Conservation (phyloP, 202 grass and related monocot species). For the Elaeis oleifera region DNA sequence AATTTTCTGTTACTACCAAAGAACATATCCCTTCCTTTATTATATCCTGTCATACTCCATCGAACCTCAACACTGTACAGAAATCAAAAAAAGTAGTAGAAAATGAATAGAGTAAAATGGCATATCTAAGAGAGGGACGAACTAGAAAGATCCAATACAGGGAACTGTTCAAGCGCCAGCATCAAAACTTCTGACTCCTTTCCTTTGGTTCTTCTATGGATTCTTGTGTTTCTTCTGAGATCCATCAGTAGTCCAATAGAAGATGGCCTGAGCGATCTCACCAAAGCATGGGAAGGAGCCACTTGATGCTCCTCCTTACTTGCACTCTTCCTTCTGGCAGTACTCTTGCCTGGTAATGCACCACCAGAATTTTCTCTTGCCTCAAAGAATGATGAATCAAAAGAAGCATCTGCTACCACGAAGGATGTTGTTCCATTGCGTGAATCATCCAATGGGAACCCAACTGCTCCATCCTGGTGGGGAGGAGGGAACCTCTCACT, state of each 20-base stretch:
- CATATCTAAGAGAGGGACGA: no score
- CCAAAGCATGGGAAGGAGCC: slow-evolving; percentile 17
- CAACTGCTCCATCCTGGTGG: slow-evolving; percentile 7
- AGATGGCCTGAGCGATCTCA: slow-evolving; percentile 12
- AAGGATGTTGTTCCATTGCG: slow-evolving; percentile 25
- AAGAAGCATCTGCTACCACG: slow-evolving; percentile 19
- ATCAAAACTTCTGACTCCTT: slow-evolving; percentile 17
- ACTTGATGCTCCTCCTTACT: slow-evolving; percentile 9
- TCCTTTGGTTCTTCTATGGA: slow-evolving; percentile 13
- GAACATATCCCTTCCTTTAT: no score
- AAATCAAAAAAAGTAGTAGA: no score
- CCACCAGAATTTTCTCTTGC: background rate
- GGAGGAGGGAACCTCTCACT: slow-evolving; percentile 25
- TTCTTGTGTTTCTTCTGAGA: slow-evolving; percentile 23
- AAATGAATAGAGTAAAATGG: no score
- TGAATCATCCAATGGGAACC: slow-evolving; percentile 17
- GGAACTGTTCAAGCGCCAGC: background rate
- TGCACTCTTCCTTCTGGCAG: slow-evolving; percentile 1
- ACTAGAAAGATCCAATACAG: no score
- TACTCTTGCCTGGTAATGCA: background rate
- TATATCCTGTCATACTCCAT: no score
- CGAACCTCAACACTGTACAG: no score
- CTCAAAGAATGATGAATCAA: slow-evolving; percentile 26
- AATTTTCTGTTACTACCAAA: no score
- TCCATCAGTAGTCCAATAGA: slow-evolving; percentile 19